phyloP scores from a whole-genome alignment of 805 yeast genomes.

The Kodamaea neixiangensis region DNA sequence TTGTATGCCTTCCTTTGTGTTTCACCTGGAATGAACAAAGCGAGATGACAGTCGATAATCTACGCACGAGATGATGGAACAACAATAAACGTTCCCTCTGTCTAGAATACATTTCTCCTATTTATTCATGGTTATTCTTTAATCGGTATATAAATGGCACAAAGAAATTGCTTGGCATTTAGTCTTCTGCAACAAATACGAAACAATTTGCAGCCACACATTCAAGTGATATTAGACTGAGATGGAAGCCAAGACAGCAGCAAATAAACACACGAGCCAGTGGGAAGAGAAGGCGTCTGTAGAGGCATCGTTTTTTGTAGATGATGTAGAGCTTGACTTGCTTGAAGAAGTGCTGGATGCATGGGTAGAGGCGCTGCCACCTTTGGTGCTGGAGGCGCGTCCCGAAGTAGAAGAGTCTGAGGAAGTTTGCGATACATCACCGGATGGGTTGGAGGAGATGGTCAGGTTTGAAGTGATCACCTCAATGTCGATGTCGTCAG shows the following conservation, averaged over 20 bases:
- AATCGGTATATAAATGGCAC: too few species aligned
- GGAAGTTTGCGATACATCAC: too few species aligned
- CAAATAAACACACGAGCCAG: background rate
- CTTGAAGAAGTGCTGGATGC: background rate
- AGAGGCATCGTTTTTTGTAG: background rate
- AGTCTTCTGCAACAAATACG: background rate
- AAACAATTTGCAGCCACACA: background rate
- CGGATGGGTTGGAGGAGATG: slow-evolving; percentile 38
- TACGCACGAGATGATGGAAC: too few species aligned
- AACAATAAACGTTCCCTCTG: too few species aligned
- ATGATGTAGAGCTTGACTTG: background rate
- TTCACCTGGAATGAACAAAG: too few species aligned
- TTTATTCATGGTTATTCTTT: too few species aligned
- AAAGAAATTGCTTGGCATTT: background rate
- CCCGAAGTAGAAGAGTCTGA: background rate
- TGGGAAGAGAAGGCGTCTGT: background rate
- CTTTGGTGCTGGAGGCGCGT: background rate
- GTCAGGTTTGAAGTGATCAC: slow-evolving; percentile 33
- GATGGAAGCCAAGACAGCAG: background rate
- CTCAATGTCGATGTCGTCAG: slow-evolving; percentile 14
- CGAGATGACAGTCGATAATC: too few species aligned
- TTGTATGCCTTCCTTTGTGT: too few species aligned
- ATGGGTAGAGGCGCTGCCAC: background rate
- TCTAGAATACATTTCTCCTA: too few species aligned
- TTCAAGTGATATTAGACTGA: background rate